Conservation (phyloP, 768 basidiomycete genomes). For the Omphalotus guepiniiformis region DNA sequence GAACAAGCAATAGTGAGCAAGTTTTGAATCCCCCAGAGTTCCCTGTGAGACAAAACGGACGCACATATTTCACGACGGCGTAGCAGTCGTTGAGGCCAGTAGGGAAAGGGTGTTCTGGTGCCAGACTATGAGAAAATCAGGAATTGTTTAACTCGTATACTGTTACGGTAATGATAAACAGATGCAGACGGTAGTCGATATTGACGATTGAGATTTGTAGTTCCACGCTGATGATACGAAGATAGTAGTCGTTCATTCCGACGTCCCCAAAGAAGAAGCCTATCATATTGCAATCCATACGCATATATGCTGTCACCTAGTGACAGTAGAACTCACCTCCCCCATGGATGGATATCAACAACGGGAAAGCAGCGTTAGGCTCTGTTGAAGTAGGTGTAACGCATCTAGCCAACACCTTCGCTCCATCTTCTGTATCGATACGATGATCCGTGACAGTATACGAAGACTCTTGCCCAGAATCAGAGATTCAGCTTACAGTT, state of each 20-base stretch:
- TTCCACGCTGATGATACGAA: conserved; percentile 14
- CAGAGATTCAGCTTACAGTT: no score
- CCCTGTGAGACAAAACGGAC: conserved; percentile 8
- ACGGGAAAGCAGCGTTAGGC: conserved; percentile 2
- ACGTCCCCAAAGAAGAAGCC: conserved; percentile 7
- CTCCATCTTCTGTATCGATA: no score
- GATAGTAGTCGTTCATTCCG: conserved; percentile 15
- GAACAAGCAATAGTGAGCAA: not conserved
- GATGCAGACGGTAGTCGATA: conserved; percentile 11
- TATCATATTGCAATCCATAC: not conserved
- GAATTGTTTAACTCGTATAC: not conserved
- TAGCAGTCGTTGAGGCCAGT: conserved; percentile 17
- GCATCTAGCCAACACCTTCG: not conserved
- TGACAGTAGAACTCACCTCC: conserved; percentile 3
- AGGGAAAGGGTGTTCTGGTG: conserved; percentile 22
- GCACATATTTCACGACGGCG: conserved; percentile 21
- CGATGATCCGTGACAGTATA: no score
- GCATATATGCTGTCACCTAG: not conserved
- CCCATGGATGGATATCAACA: conserved; percentile 9
- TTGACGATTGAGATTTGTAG: conserved; percentile 16
- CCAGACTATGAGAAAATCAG: conserved; percentile 12
- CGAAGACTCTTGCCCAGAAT: no score
- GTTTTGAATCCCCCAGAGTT: no score
- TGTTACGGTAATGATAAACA: not conserved
- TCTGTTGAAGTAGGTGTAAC: not conserved